Percentiles rank a stretch among this genome's conserved stretches.
phyloP scores from a whole-genome alignment of 148 eudicot species.

The Heliamphora exappendiculata region DNA sequence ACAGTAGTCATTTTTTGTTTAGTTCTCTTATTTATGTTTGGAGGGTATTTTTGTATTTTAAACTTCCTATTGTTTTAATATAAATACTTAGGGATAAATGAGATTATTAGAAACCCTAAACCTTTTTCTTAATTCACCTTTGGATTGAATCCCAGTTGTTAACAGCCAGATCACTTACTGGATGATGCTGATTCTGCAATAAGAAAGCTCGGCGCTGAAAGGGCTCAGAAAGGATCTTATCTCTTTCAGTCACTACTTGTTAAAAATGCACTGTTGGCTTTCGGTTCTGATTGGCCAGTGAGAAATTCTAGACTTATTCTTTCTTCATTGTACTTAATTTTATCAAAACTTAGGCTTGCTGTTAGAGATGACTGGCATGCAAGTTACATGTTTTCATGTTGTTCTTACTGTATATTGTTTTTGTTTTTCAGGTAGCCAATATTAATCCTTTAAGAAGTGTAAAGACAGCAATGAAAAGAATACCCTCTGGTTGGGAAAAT shows the following conservation, averaged over 20 bases:
- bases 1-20: too few species aligned
- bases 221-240: conserved; percentile 77
- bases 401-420: background rate
- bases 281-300: conserved; percentile 99
- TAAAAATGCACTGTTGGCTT: conserved; percentile 56
- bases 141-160: conserved; percentile 14
- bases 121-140: too few species aligned
- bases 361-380: background rate
- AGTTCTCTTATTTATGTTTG: too few species aligned
- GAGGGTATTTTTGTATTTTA: too few species aligned
- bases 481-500: conserved; percentile 62
- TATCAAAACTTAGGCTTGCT: background rate
- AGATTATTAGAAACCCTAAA: too few species aligned
- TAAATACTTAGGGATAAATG: too few species aligned
- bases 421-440: conserved; percentile 66
- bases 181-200: conserved; percentile 76
- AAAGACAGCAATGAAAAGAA: conserved; percentile 69
- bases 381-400: background rate
- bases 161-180: conserved; percentile 90
- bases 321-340: background rate
- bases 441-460: conserved; percentile 76
- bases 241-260: conserved; percentile 59
- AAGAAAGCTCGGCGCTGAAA: conserved; percentile 69
- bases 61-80: too few species aligned
- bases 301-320: conserved; percentile 18